Conservation (phyloP, 139 green algal species). For the Micractinium sp. region DNA sequence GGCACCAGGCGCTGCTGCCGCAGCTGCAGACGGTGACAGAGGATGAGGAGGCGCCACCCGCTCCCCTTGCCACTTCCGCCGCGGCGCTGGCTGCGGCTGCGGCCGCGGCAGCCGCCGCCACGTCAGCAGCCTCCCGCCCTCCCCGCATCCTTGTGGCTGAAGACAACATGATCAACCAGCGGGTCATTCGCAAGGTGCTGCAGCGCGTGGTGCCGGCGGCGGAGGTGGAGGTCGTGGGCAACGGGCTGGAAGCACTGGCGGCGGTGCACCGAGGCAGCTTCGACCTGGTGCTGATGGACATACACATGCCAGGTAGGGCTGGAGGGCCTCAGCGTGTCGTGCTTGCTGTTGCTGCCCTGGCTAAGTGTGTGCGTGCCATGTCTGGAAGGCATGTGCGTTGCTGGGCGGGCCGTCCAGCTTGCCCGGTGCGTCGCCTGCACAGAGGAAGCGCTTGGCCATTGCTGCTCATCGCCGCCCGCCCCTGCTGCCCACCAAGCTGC, state of each 20-base stretch:
- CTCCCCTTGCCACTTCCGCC: not conserved
- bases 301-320: conserved; percentile 60
- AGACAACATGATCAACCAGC: conserved; percentile 80
- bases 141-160: conserved; percentile 73
- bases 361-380: conserved; percentile 6
- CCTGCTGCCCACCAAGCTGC: no score
- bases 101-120: not conserved
- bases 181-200: conserved; percentile 64
- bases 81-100: not conserved
- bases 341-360: not conserved
- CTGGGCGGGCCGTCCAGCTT: not conserved
- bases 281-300: conserved; percentile 89
- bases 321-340: not conserved
- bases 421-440: not conserved
- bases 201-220: conserved; percentile 55
- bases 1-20: not conserved
- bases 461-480: no score
- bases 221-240: conserved; percentile 63
- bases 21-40: not conserved
- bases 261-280: conserved; percentile 45
- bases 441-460: no score
- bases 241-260: conserved; percentile 62
- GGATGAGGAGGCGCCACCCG: not conserved
- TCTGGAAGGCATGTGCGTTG: not conserved
- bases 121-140: not conserved